phyloP scores from a whole-genome alignment of 257 asterid genomes.

The Solanum bukasovii region DNA sequence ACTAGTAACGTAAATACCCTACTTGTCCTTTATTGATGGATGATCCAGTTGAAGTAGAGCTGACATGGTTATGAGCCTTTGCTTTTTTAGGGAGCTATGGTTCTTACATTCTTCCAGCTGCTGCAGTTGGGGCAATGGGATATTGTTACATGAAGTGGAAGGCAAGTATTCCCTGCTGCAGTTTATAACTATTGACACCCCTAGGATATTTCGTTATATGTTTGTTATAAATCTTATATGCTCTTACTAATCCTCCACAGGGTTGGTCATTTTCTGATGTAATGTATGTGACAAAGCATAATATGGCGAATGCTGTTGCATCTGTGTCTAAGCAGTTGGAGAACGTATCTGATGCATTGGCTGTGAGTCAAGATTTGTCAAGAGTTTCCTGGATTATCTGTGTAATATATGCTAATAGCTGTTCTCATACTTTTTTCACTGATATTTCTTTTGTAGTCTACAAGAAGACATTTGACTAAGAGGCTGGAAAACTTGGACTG shows the following conservation, averaged over 20 bases:
- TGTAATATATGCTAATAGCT: neutral
- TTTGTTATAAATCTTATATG: neutral
- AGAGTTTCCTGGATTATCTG: neutral
- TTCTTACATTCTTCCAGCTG: slow-evolving; percentile 70
- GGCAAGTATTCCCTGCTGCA: slow-evolving; percentile 29
- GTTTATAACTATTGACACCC: neutral
- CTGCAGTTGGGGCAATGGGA: slow-evolving; percentile 82
- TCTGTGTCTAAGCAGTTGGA: slow-evolving; percentile 75
- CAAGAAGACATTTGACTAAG: slow-evolving; percentile 65
- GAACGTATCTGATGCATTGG: slow-evolving; percentile 56
- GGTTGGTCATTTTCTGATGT: slow-evolving; percentile 68
- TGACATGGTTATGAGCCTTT: neutral
- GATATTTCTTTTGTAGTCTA: slow-evolving; percentile 34
- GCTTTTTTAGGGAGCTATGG: slow-evolving; percentile 42
- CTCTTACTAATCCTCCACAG: slow-evolving; percentile 19
- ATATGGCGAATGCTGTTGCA: slow-evolving; percentile 77
- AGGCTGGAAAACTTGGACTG: slow-evolving; percentile 64
- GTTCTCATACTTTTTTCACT: neutral
- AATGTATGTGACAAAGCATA: slow-evolving; percentile 70
- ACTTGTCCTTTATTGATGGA: neutral
- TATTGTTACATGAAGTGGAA: slow-evolving; percentile 88
- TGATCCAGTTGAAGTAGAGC: neutral
- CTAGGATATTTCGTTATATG: neutral
- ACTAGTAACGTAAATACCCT: neutral
- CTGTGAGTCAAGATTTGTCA: slow-evolving; percentile 35